A percentile compares a stretch with the other conserved stretches of the same genome.
phyloP scores from a whole-genome alignment of 176 grass and related monocot species.

The Avena sativa region DNA sequence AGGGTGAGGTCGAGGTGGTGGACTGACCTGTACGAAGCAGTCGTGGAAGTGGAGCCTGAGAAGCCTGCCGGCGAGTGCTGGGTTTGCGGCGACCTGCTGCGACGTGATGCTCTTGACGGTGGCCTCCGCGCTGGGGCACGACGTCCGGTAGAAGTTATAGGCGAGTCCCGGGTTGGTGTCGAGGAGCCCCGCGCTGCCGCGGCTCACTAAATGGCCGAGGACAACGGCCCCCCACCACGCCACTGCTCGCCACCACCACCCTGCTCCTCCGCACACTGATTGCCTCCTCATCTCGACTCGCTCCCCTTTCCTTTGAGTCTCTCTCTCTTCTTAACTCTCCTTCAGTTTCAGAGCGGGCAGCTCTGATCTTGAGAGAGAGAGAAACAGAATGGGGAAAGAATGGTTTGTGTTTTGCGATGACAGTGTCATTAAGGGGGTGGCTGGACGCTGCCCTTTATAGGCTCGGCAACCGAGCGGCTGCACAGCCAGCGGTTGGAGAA shows the following conservation, averaged over 20 bases:
- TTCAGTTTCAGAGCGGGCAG: background rate
- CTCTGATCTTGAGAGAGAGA: background rate
- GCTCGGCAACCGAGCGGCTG: background rate
- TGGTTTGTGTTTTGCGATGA: slow-evolving; percentile 32
- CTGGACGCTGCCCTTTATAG: slow-evolving; percentile 43
- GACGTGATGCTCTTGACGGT: slow-evolving; percentile 48
- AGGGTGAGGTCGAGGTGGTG: background rate
- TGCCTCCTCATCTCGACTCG: background rate
- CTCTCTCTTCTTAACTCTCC: background rate
- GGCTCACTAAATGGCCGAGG: slow-evolving; percentile 25
- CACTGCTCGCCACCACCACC: slow-evolving; percentile 18
- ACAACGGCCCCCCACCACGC: slow-evolving; percentile 37
- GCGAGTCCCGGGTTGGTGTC: slow-evolving; percentile 51
- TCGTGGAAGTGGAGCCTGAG: slow-evolving; percentile 78
- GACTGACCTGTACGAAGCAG: slow-evolving; percentile 69
- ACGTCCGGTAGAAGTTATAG: slow-evolving; percentile 68
- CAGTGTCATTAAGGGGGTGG: slow-evolving; percentile 39
- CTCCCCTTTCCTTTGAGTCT: background rate
- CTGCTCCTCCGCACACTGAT: background rate
- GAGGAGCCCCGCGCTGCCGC: slow-evolving; percentile 43
- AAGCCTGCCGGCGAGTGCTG: slow-evolving; percentile 43
- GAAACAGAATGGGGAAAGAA: too few species aligned
- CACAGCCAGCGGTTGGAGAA: slow-evolving; percentile 37
- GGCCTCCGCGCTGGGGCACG: slow-evolving; percentile 55
- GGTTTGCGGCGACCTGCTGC: slow-evolving; percentile 48